Evolutionary conservation across 164 flowering plant species (phyloP).

Genomic region (Berberis vulgaris): DNA sequence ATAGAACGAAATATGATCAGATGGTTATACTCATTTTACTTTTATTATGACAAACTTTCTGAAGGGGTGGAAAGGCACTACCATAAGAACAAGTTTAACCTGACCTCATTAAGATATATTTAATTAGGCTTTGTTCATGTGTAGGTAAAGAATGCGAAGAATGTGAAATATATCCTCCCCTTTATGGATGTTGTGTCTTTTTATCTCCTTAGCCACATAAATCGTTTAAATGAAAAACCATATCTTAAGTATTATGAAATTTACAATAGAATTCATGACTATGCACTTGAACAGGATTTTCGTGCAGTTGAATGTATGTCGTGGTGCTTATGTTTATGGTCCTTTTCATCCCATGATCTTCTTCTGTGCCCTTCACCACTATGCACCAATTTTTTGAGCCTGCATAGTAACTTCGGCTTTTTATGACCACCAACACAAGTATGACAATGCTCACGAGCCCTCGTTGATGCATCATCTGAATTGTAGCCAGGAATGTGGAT

Average conservation of each 20-base stretch:
- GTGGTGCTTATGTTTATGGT: constrained; percentile 11
- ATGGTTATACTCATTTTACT: too few species aligned
- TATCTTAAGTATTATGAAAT: neutral
- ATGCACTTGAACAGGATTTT: constrained; percentile 19
- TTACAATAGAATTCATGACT: constrained; percentile 5
- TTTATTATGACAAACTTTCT: too few species aligned
- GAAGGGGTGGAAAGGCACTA: too few species aligned
- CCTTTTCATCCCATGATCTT: constrained; percentile 18
- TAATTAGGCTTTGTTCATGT: too few species aligned
- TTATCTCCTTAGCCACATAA: too few species aligned
- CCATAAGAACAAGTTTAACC: too few species aligned
- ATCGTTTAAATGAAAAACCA: too few species aligned
- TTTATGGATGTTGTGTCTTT: too few species aligned
- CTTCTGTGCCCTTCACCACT: constrained; percentile 30
- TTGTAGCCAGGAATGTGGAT: constrained; percentile 19
- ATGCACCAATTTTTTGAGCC: constrained; percentile 55
- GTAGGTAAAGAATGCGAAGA: too few species aligned
- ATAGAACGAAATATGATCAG: too few species aligned
- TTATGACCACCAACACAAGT: constrained; percentile 12
- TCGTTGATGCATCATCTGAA: constrained; percentile 10
- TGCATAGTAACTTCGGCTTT: constrained; percentile 36
- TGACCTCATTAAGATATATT: too few species aligned
- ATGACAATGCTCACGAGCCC: constrained; percentile 6
- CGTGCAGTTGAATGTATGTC: neutral
- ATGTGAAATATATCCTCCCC: too few species aligned